Evolutionary conservation across 352 stramenopile genomes (phyloP), one percentile per base, ranked within the genome.

Genomic region (Globisporangium splendens): DNA sequence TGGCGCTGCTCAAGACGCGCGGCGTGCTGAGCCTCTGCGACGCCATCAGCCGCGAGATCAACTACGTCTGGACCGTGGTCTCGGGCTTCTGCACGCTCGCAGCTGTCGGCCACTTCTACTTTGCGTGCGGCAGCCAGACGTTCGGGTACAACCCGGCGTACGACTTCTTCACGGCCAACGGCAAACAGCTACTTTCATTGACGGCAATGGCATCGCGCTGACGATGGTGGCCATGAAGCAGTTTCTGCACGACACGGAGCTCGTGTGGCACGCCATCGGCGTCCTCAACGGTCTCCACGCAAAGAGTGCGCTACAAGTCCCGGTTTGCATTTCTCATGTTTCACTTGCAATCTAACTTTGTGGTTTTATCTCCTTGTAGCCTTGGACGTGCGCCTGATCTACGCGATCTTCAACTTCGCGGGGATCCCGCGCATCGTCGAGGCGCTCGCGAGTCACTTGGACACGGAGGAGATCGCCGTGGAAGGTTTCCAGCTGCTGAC

Each of bases 41-140:
- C 18, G 74, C 83, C 8, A 83, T 93, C 58, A 86, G 68, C 44
- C 71, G 73, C n/a, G 83, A 89, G 65, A 91, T 93, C 55, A 81
- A 86, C 61, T 89, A 89, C 56, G 78, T 72, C 22, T 91, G 80
- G 83, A 79, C 80, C 15, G 80, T 88, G 17, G 69, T 71, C 10
- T 88, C 80, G 8, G 80, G 78, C 17, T 91, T 89, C 65, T 73
- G 76, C 63, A 89, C 80, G 28, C 70, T 93, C 22, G 65, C 74
- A 12, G 79, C 72, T 54, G 77, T 88, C 31, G 79, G 73, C 59
- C 69, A 89, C 58, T 93, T 89, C 62, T 93, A 91, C 71, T 88
- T 89, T 42, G 81, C 83, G 21, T 90, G 83, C 51, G 83, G 73
- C 11, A 65, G 72, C 17, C 73, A 80, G 41, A 67, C 74, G 13